phyloP scores from a whole-genome alignment of 83 land plant genomes.

The Picea engelmannii region DNA sequence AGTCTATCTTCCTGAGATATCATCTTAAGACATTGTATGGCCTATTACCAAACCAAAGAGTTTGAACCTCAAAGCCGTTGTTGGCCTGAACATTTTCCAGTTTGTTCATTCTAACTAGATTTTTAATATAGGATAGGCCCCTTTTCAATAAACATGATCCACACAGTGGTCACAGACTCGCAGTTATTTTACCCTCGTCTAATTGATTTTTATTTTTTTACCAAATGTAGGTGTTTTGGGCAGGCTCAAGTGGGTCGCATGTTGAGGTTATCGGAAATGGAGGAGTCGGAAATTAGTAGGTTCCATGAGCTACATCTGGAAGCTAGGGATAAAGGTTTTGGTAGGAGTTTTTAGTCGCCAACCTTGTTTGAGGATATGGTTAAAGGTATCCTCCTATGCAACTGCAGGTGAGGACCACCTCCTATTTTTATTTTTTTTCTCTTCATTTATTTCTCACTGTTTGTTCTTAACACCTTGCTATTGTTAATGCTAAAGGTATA shows the following conservation, averaged over 20 bases:
- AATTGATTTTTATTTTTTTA: no score
- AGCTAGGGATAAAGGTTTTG: constrained; percentile 53
- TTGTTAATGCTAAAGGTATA: not conserved
- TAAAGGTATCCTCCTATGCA: constrained; percentile 64
- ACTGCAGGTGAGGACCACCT: constrained; percentile 45
- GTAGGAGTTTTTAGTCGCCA: constrained; percentile 61
- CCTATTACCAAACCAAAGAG: no score
- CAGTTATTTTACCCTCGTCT: no score
- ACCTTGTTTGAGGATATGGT: constrained; percentile 78
- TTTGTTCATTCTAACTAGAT: no score
- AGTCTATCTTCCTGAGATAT: no score
- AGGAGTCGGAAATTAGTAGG: constrained; percentile 24
- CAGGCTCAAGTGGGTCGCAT: constrained; percentile 52
- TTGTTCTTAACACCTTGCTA: not conserved
- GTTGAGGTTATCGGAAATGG: constrained; percentile 50
- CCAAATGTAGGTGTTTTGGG: no score
- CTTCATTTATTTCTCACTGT: constrained; percentile 6
- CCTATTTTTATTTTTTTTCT: constrained; percentile 4
- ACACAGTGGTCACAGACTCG: no score
- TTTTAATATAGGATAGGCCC: no score
- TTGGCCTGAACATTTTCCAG: not conserved
- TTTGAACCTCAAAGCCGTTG: no score
- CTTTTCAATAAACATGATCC: no score
- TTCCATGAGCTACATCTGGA: constrained; percentile 39
- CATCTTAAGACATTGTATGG: no score